These are phyloP conservation scores for Aspergillus cavernicola DNA, from an alignment of 495 filamentous ascomycete genomes.

Conservation along the genomic window DNA sequence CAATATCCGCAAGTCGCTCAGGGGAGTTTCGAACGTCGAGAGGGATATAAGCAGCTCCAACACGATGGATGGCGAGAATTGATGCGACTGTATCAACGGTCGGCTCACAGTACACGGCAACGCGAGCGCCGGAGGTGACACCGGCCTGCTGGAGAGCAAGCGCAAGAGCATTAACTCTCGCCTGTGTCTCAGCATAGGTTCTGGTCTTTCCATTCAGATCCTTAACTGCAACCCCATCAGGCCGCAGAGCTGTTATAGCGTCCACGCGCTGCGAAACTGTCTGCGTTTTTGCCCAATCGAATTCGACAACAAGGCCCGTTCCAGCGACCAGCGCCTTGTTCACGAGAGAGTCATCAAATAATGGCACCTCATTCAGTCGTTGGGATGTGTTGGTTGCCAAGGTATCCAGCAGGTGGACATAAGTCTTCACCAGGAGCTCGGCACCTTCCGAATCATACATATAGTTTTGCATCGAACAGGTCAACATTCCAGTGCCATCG, in stretches of 20 bases:
- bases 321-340: no score
- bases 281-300: no score
- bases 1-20: slow-evolving; percentile 24
- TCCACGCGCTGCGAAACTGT: no score
- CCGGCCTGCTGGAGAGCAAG: slow-evolving; percentile 4
- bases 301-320: no score
- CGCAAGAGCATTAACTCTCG: slow-evolving; percentile 9
- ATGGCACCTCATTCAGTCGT: no score
- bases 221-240: background rate
- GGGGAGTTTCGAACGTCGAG: slow-evolving; percentile 40
- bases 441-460: no score
- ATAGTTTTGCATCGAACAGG: no score
- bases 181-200: slow-evolving; percentile 11
- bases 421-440: no score
- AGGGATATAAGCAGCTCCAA: slow-evolving; percentile 51
- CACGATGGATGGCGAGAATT: slow-evolving; percentile 46
- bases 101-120: slow-evolving; percentile 25
- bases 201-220: background rate
- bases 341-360: background rate
- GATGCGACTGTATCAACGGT: slow-evolving; percentile 41
- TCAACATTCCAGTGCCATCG: no score
- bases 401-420: no score
- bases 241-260: background rate
- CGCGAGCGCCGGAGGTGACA: slow-evolving; percentile 1
- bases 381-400: no score